These are phyloP conservation scores for Amanita jacksonii DNA, from an alignment of 768 basidiomycete species.

Conservation along the genomic window DNA sequence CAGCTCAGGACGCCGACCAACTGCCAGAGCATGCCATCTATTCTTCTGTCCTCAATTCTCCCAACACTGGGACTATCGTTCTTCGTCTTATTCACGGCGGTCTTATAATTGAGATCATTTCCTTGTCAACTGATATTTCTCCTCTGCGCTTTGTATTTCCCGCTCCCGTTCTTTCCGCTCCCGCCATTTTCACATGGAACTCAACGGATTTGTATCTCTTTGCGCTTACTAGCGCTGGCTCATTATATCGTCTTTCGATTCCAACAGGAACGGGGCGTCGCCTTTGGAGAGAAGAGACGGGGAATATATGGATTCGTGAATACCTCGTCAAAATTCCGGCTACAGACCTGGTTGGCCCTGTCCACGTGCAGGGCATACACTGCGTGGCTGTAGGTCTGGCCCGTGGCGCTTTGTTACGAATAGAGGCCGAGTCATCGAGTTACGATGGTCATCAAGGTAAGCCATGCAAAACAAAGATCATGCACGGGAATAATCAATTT, in stretches of 20 bases:
- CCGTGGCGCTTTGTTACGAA: constrained; percentile 56
- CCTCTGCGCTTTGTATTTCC: constrained; percentile 78
- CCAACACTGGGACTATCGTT: constrained; percentile 54
- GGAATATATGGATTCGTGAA: constrained; percentile 55
- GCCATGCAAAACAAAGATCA: constrained; percentile 20
- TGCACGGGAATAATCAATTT: too few relatives aligned
- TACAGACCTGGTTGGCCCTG: constrained; percentile 34
- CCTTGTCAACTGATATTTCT: constrained; percentile 53
- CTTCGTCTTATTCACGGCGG: constrained; percentile 68
- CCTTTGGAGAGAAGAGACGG: constrained; percentile 48
- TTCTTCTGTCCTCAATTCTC: constrained; percentile 47
- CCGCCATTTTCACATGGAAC: constrained; percentile 52
- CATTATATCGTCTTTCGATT: constrained; percentile 64
- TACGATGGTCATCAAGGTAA: constrained; percentile 50
- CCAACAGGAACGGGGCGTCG: constrained; percentile 42
- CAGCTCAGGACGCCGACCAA: constrained; percentile 31
- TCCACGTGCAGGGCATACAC: constrained; percentile 60
- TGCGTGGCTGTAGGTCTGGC: constrained; percentile 53
- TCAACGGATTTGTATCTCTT: constrained; percentile 57
- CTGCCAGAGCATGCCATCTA: constrained; percentile 68
- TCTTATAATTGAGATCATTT: constrained; percentile 65
- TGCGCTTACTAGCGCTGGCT: constrained; percentile 55
- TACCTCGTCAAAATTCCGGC: constrained; percentile 49
- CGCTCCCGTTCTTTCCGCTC: constrained; percentile 51
- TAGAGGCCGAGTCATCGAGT: constrained; percentile 55